Percentiles rank a stretch among this genome's conserved stretches.
Evolutionary conservation across 2,329 filamentous ascomycete genomes (phyloP).

Genomic region (Xylaria polymorpha): DNA sequence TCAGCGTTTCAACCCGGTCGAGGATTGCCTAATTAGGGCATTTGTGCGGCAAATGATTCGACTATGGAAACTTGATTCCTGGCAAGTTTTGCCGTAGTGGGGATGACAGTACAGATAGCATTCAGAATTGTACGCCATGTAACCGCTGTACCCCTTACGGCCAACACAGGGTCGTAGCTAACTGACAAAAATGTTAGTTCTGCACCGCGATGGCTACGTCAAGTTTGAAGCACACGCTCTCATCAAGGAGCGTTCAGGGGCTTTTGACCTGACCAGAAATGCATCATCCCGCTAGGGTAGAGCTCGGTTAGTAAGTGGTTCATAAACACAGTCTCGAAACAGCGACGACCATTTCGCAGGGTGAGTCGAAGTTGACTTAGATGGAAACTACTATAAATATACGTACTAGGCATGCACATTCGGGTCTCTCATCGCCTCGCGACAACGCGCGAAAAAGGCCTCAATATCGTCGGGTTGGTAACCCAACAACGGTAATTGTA

Average conservation of each 20-base stretch:
- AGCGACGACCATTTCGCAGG: not conserved
- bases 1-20: constrained; percentile 22
- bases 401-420: constrained; percentile 48
- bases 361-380: not conserved
- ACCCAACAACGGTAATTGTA: constrained; percentile 55
- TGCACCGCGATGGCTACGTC: constrained; percentile 16
- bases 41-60: constrained; percentile 20
- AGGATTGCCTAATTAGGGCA: constrained; percentile 21
- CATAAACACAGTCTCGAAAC: not conserved
- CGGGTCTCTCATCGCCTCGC: constrained; percentile 46
- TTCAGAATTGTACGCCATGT: not conserved
- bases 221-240: constrained; percentile 6
- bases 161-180: constrained; percentile 6
- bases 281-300: constrained; percentile 51
- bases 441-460: constrained; percentile 46
- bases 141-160: constrained; percentile 4
- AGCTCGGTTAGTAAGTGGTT: constrained; percentile 17
- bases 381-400: not conserved
- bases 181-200: constrained; percentile 7
- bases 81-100: constrained; percentile 25
- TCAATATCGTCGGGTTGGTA: constrained; percentile 49
- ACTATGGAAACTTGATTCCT: not conserved
- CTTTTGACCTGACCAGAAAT: constrained; percentile 58
- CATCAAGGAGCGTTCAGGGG: constrained; percentile 41
- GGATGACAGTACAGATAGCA: not conserved